phyloP scores from a whole-genome alignment of 2,329 filamentous ascomycete genomes.

The Huntiella decipiens region DNA sequence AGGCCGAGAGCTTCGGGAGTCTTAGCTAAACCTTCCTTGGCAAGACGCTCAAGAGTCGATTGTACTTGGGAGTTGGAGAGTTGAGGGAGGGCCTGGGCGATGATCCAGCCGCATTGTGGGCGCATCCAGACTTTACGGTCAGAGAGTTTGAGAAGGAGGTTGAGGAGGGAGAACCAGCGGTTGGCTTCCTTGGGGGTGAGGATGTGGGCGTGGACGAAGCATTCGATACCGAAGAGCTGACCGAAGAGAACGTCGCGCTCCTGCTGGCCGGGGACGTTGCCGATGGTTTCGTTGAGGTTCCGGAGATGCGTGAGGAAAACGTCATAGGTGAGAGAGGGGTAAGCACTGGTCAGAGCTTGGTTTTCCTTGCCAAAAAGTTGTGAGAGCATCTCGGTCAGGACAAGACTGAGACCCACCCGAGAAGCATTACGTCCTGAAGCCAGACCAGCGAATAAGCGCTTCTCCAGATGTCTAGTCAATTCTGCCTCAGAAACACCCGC shows the following conservation, averaged over 20 bases:
- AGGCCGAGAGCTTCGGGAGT: conserved; percentile 79
- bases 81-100: conserved; percentile 53
- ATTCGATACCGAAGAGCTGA: conserved; percentile 70
- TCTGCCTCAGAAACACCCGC: conserved; percentile 28
- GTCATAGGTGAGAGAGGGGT: conserved; percentile 35
- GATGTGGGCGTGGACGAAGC: conserved; percentile 61
- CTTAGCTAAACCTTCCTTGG: conserved; percentile 47
- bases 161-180: conserved; percentile 49
- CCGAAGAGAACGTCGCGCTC: conserved; percentile 73
- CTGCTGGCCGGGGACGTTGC: conserved; percentile 47
- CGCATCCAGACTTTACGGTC: conserved; percentile 76
- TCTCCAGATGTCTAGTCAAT: conserved; percentile 39
- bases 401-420: conserved; percentile 73
- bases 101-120: conserved; percentile 68
- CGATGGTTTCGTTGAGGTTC: conserved; percentile 34
- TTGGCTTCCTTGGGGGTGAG: conserved; percentile 35
- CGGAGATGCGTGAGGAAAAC: conserved; percentile 32
- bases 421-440: conserved; percentile 81
- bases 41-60: conserved; percentile 41
- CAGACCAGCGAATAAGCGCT: conserved; percentile 65
- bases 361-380: conserved; percentile 41
- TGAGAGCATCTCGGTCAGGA: conserved; percentile 60
- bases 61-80: conserved; percentile 39
- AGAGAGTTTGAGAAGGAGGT: conserved; percentile 53
- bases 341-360: conserved; percentile 26